Conservation (phyloP, 805 yeast genomes). For the Lipomyces chichibuensis region DNA sequence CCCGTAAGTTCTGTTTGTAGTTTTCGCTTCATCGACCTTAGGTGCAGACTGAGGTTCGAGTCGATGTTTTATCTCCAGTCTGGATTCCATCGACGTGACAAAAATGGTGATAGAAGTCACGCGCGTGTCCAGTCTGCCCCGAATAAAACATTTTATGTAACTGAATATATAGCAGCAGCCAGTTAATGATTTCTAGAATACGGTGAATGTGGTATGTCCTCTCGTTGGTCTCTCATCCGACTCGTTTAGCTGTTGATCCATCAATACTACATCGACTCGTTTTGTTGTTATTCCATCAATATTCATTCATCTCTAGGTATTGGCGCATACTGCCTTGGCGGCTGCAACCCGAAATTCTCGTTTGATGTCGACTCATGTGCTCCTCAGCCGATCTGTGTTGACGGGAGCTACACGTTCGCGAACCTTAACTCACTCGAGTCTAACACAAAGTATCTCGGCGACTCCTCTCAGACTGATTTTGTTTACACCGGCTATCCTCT, state of each 20-base stretch:
- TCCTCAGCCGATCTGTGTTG: constrained; percentile 78
- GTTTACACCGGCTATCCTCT: constrained; percentile 56
- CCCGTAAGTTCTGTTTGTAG: constrained; percentile 44
- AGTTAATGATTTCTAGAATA: constrained; percentile 44
- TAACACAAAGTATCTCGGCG: constrained; percentile 63
- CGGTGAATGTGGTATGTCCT: constrained; percentile 68
- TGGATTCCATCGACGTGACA: neutral
- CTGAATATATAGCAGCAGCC: neutral
- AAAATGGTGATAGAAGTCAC: no score
- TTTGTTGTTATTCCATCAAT: neutral
- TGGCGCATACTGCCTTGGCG: constrained; percentile 78
- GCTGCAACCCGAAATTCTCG: constrained; percentile 80
- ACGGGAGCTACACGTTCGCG: constrained; percentile 42
- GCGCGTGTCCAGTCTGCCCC: neutral
- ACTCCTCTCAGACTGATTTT: constrained; percentile 70
- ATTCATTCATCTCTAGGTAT: constrained; percentile 41
- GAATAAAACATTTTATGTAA: neutral
- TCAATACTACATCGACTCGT: no score
- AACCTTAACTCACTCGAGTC: constrained; percentile 44
- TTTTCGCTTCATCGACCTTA: neutral
- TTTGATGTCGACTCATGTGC: constrained; percentile 70
- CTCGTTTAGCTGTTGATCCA: neutral
- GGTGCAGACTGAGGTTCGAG: neutral
- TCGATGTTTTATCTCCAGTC: neutral
- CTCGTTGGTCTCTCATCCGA: neutral